Evolutionary conservation across 352 stramenopile species (phyloP), one percentile per base, ranked within the genome.

Genomic region (Globisporangium megalacanthum): DNA sequence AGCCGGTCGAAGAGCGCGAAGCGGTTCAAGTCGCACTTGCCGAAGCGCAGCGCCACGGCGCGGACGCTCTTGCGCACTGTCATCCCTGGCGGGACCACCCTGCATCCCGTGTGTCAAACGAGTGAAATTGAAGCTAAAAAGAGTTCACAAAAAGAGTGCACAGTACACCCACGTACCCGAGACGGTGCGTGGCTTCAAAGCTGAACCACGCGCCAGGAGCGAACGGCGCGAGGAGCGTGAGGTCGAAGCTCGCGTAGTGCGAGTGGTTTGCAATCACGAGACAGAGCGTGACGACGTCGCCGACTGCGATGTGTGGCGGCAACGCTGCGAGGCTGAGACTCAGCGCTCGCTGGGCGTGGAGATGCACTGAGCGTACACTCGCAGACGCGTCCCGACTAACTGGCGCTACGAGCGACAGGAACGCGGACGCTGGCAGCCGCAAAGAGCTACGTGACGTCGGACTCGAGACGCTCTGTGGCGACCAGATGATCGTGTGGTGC

Each of bases 401-500:
- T 54, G 17, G 17, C 14, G 7, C 29, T 7, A 54, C 11, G 0
- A 64, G 22, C 8, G 54, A 36, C 10, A 46, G 49, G 45, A 60
- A 59, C 29, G 52, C 47, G 13, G 52, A 56, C 5, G 39, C 45
- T 19, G 46, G 35, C 7, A 59, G 36, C 31, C 39, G 31, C 20
- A 52, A 14, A 5, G 31, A 33, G 7, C 25, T n/a, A 6, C n/a
- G 19, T 5, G 33, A 6, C 42, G 14, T 17, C 13, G 39, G 14
- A n/a, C 22, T 44, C 19, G 29, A 58, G 45, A 10, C 31, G 55
- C 46, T 56, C 9, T 64, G 73, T 54, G 72, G 72, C 37, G 72
- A 79, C 81, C 81, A 91, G 46, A 78, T 71, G 65, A 89, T 73
- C 41, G 75, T 81, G 69, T 85, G 78, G 60, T 77, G 73, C 53